Percentiles rank a stretch among this genome's conserved stretches.
These are phyloP conservation scores for Verticillium nonalfalfae DNA, from an alignment of 2,329 filamentous ascomycete species.

Conservation along the genomic window DNA sequence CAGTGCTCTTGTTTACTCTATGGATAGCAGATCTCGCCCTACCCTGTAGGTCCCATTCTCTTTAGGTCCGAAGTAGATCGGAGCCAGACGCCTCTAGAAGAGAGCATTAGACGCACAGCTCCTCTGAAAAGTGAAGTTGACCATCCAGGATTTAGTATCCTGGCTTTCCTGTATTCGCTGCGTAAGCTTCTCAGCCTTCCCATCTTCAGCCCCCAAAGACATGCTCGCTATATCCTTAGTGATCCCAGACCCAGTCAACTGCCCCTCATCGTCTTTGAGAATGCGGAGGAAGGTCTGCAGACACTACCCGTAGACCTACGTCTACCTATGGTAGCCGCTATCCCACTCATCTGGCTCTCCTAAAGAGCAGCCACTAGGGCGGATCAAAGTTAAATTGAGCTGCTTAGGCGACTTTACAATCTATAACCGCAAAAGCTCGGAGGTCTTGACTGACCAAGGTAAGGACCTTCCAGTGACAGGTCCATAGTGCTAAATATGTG, in stretches of 20 bases:
- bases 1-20: slow-evolving; percentile 15
- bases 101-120: slow-evolving; percentile 30
- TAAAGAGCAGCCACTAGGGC: slow-evolving; percentile 32
- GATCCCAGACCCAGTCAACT: background rate
- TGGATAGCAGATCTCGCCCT: slow-evolving; percentile 15
- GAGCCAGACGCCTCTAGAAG: slow-evolving; percentile 29
- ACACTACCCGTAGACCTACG: slow-evolving; percentile 20
- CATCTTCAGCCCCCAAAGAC: background rate
- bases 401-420: slow-evolving; percentile 33
- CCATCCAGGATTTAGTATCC: slow-evolving; percentile 23
- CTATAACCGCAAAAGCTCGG: slow-evolving; percentile 24
- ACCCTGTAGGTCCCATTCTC: slow-evolving; percentile 11
- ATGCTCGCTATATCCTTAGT: background rate
- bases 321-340: slow-evolving; percentile 21
- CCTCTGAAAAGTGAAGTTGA: slow-evolving; percentile 27
- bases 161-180: slow-evolving; percentile 26
- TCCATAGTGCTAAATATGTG: slow-evolving; percentile 6
- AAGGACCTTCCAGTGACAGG: slow-evolving; percentile 16
- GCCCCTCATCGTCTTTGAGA: slow-evolving; percentile 22
- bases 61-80: slow-evolving; percentile 22
- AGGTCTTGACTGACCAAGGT: slow-evolving; percentile 21
- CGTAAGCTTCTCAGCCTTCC: background rate
- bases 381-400: slow-evolving; percentile 26
- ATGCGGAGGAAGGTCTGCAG: slow-evolving; percentile 24
- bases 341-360: slow-evolving; percentile 23